These are phyloP conservation scores for Persicaria tinctoria DNA, from an alignment of 148 eudicot genomes.

Conservation along the genomic window DNA sequence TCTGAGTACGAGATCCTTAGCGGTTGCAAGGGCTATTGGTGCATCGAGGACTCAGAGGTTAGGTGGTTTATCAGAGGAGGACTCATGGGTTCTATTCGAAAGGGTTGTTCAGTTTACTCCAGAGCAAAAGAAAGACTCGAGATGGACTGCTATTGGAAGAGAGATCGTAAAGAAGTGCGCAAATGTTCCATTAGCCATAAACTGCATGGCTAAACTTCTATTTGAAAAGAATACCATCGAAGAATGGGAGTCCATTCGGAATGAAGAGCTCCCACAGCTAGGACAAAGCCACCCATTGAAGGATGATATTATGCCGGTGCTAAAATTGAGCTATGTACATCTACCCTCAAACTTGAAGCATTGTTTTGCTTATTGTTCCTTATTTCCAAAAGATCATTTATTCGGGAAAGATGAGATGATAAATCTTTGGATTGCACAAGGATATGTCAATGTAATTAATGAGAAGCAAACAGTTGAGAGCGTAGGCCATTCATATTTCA, in stretches of 20 bases:
- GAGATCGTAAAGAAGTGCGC: too few species aligned
- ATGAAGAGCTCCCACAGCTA: slow-evolving; percentile 10
- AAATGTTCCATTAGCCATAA: too few species aligned
- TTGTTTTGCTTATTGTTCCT: slow-evolving; percentile 39
- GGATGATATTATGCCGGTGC: slow-evolving; percentile 4
- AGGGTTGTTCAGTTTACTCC: too few species aligned
- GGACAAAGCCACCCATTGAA: background rate
- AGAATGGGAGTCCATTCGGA: slow-evolving; percentile 18
- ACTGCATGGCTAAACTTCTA: slow-evolving; percentile 1
- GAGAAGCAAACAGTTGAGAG: slow-evolving; percentile 11
- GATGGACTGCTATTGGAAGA: too few species aligned
- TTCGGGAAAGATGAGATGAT: slow-evolving; percentile 14
- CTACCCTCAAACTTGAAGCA: slow-evolving; percentile 23
- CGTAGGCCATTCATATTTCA: slow-evolving; percentile 17
- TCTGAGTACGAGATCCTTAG: too few species aligned
- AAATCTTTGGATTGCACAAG: slow-evolving; percentile 28
- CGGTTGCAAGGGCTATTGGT: too few species aligned
- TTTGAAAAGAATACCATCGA: background rate
- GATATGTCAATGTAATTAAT: slow-evolving; percentile 11
- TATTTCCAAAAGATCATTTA: slow-evolving; percentile 26
- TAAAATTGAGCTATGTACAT: slow-evolving; percentile 29
- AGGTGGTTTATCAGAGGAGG: too few species aligned
- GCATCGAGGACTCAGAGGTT: too few species aligned
- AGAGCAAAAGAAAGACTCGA: too few species aligned
- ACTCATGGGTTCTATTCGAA: too few species aligned